These are phyloP conservation scores for Dactylellina drechsleri DNA, from an alignment of 2,329 filamentous ascomycete species.

Conservation along the genomic window DNA sequence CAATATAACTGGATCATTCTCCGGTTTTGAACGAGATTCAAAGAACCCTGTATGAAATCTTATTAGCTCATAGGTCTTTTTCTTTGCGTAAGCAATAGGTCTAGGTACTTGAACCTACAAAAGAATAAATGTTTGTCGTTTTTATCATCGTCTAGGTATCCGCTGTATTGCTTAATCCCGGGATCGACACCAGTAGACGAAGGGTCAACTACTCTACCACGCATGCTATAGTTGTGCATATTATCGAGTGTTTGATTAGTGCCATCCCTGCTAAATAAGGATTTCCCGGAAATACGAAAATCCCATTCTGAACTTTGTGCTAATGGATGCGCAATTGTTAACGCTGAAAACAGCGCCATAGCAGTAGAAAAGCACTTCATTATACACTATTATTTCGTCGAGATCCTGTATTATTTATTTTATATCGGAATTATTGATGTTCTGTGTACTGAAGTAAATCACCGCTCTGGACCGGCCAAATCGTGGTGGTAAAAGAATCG, in stretches of 20 bases:
- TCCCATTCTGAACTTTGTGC: slow-evolving; percentile 72
- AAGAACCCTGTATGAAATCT: slow-evolving; percentile 80
- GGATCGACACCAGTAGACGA: slow-evolving; percentile 83
- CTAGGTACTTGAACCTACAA: slow-evolving; percentile 70
- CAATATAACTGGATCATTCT: slow-evolving; percentile 93
- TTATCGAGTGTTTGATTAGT: slow-evolving; percentile 84
- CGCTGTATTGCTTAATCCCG: slow-evolving; percentile 93
- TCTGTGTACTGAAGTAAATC: too few species aligned
- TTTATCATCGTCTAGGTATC: slow-evolving; percentile 94
- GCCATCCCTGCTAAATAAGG: slow-evolving; percentile 75
- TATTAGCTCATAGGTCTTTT: neutral
- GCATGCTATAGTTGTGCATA: slow-evolving; percentile 85
- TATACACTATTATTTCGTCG: slow-evolving; percentile 8
- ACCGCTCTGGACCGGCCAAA: too few species aligned
- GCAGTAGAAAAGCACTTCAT: slow-evolving; percentile 57
- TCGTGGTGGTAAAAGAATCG: too few species aligned
- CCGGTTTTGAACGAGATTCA: slow-evolving; percentile 94
- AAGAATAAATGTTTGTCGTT: slow-evolving; percentile 96
- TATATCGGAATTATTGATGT: too few species aligned
- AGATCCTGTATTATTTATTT: too few species aligned
- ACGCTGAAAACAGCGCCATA: slow-evolving; percentile 51
- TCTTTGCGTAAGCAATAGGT: neutral
- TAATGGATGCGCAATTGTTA: slow-evolving; percentile 32
- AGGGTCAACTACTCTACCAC: slow-evolving; percentile 80
- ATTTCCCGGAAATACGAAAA: slow-evolving; percentile 83